These are phyloP conservation scores for Mucor sp. DNA, from an alignment of 371 early-diverging fungal genomes.

Conservation along the genomic window DNA sequence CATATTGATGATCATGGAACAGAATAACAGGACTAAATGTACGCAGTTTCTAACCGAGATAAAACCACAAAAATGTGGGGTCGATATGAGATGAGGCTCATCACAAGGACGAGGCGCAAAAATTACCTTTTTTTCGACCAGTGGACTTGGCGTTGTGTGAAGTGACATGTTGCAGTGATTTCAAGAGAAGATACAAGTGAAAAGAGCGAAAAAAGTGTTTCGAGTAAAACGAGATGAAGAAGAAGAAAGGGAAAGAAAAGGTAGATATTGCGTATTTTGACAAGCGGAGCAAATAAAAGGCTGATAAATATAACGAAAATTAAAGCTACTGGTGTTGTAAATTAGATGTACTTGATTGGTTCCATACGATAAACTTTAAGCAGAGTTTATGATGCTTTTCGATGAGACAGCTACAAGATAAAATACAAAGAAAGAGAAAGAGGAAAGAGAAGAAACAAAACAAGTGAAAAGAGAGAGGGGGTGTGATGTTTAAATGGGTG, in stretches of 20 bases:
- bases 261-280: constrained; percentile 9
- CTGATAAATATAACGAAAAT: not conserved
- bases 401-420: not conserved
- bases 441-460: not conserved
- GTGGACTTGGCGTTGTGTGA: not conserved
- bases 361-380: constrained; percentile 1
- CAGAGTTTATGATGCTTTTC: not conserved
- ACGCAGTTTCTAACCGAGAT: constrained; percentile 16
- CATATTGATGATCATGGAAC: constrained; percentile 42
- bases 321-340: not conserved
- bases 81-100: not conserved
- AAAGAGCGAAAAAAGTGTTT: not conserved
- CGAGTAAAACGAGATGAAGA: not conserved
- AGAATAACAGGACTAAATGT: constrained; percentile 44
- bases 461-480: not conserved
- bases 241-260: not conserved
- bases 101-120: not conserved
- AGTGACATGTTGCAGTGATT: not conserved
- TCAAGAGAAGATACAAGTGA: not conserved
- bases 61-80: not conserved
- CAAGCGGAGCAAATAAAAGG: constrained; percentile 13
- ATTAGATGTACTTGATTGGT: constrained; percentile 7
- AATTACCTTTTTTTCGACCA: not conserved
- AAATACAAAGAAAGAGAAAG: not conserved
- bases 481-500: not conserved